Conservation (phyloP, 768 basidiomycete genomes). For the Arthromyces matolae region DNA sequence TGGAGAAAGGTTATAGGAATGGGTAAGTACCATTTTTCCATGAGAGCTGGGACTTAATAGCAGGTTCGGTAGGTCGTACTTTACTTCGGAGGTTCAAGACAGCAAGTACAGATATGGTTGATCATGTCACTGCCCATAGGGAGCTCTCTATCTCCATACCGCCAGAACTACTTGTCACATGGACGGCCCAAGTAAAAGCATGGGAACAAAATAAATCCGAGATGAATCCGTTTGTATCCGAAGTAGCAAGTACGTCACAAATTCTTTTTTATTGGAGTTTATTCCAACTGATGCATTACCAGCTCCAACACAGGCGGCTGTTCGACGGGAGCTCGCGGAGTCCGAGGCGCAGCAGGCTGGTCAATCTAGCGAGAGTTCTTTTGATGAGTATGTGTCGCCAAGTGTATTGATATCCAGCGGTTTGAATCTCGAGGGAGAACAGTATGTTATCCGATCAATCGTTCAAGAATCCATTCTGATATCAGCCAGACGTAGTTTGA, state of each 20-base stretch:
- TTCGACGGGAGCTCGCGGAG: background rate
- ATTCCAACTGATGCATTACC: too few species aligned
- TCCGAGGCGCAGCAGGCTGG: constrained; percentile 6
- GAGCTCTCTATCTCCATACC: constrained; percentile 8
- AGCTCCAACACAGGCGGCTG: background rate
- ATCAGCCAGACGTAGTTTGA: background rate
- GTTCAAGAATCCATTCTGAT: background rate
- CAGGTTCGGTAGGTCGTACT: constrained; percentile 2
- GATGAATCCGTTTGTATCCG: constrained; percentile 9
- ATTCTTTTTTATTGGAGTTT: background rate
- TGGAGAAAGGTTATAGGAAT: constrained; percentile 24
- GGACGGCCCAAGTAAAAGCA: constrained; percentile 11
- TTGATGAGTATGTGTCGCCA: constrained; percentile 3
- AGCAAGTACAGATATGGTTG: constrained; percentile 4
- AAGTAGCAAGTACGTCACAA: constrained; percentile 4
- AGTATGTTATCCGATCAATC: constrained; percentile 6
- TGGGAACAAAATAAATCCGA: constrained; percentile 11
- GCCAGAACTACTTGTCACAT: background rate
- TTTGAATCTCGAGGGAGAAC: constrained; percentile 15
- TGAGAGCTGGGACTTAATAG: background rate
- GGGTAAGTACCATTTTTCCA: constrained; percentile 12
- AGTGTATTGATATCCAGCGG: constrained; percentile 8
- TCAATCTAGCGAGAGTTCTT: constrained; percentile 4
- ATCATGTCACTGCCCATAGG: constrained; percentile 3
- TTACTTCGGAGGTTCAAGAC: constrained; percentile 11